Base-by-base conservation (phyloP, 306 rosid genomes). In the Sicyos baderoa region DNA sequence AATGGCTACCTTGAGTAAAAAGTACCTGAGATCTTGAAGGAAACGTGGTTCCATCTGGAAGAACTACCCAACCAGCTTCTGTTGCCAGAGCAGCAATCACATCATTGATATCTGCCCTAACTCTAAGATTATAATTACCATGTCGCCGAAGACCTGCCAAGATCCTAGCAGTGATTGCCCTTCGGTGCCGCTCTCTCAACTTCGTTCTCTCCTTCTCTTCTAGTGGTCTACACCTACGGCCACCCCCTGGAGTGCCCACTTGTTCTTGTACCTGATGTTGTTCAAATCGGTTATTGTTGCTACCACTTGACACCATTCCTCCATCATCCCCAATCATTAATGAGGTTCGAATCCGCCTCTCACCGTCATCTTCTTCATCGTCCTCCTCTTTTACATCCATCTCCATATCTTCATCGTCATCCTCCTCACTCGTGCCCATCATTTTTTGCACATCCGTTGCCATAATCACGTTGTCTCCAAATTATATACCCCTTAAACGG, bases 31-130 rank as follows among this genome's bases (percentile, higher is more conserved):
- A 85, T 74, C 83, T 88, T 64, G 96, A 82, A 72, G 96, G 99
- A 79, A 86, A 82, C 42, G 96, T 85, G 72, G 99, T 93, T 69
- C 99, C 99, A 79, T 93, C 97, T 0, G 99, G 99, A 81, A 93
- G 99, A 80, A 93, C 99, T 75, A 84, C 87, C 99, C 99, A 93
- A 22, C 99, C 97, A 75, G 97, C 99, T 86, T 90, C 99, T 80
- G 91, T 83, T 56, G 97, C 99, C 65, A 93, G 80, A 69, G 99
- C 97, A 35, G 87, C 88, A 77, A 93, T 90, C 29, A 90, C 99
- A 76, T 93, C 95, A 78, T 93, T 93, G 72, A 93, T 93, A 82
- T 93, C 99, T 44, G 99, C 99, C 79, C 99, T 86, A 72, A 93
- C 97, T 85, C 97, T 82, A 72, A 93, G 97, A 74, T 93, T 93